phyloP scores from a whole-genome alignment of 1,284 basidiomycete genomes.

The Peniophora sp. region DNA sequence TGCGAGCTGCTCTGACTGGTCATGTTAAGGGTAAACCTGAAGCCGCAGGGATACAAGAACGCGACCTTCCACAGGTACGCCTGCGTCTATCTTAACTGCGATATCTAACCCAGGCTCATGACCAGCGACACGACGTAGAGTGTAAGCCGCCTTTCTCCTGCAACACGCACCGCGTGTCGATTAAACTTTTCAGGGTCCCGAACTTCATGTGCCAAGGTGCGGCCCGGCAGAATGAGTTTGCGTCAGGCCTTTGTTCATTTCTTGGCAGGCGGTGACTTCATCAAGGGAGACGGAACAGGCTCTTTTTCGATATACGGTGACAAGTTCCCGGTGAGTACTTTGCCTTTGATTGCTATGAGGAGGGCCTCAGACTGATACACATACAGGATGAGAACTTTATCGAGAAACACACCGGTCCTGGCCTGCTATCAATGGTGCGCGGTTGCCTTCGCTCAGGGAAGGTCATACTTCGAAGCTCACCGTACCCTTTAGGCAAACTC shows the following conservation, averaged over 20 bases:
- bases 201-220: conserved; percentile 85
- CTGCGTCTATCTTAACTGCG: conserved; percentile 7
- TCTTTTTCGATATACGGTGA: conserved; percentile 93
- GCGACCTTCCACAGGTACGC: conserved; percentile 84
- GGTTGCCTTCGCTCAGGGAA: background rate
- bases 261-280: conserved; percentile 71
- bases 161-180: conserved; percentile 4
- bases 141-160: conserved; percentile 40
- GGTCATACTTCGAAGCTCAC: no score
- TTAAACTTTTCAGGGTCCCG: conserved; percentile 41
- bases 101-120: background rate
- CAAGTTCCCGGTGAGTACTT: conserved; percentile 67
- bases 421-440: conserved; percentile 78
- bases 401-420: conserved; percentile 82
- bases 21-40: conserved; percentile 61
- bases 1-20: background rate
- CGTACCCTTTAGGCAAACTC: conserved; percentile 70
- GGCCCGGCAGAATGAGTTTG: conserved; percentile 1
- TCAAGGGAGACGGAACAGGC: conserved; percentile 90
- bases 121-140: conserved; percentile 37
- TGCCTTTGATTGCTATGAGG: background rate
- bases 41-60: conserved; percentile 86
- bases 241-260: no score
- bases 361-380: background rate
- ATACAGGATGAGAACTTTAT: conserved; percentile 88